Evolutionary conservation across 2,329 filamentous ascomycete genomes (phyloP).

Genomic region (Fusarium sp.): DNA sequence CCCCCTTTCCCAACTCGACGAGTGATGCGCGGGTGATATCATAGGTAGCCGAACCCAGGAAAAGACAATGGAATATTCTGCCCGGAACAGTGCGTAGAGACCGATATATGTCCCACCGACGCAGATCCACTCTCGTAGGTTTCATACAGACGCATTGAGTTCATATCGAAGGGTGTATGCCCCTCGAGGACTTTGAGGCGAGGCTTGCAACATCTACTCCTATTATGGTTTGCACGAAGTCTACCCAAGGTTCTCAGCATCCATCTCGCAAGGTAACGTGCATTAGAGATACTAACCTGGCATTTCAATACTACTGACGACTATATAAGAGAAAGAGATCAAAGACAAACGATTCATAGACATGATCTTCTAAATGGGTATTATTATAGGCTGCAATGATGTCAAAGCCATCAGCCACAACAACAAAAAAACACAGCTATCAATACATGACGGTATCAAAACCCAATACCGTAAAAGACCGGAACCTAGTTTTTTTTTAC

Average conservation of each 20-base stretch:
- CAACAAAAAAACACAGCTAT: too few relatives aligned
- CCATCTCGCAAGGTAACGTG: too few relatives aligned
- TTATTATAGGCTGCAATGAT: too few relatives aligned
- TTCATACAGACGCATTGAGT: neutral
- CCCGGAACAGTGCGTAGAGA: neutral
- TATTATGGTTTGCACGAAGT: neutral
- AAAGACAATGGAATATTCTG: neutral
- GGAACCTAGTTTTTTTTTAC: too few relatives aligned
- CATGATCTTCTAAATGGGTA: too few relatives aligned
- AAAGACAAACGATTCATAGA: too few relatives aligned
- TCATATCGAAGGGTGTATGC: neutral
- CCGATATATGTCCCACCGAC: neutral
- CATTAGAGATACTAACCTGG: too few relatives aligned
- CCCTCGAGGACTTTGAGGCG: neutral
- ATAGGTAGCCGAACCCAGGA: neutral
- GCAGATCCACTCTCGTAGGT: neutral
- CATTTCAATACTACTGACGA: too few relatives aligned
- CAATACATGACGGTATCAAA: too few relatives aligned
- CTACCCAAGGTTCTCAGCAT: neutral
- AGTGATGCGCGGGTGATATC: neutral
- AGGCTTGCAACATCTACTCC: neutral
- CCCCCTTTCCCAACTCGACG: neutral
- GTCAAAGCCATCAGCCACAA: too few relatives aligned
- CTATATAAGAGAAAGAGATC: too few relatives aligned
- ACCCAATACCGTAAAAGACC: too few relatives aligned